A percentile compares a stretch with the other conserved stretches of the same genome.
These are phyloP conservation scores for Cyberlindnera mississippiensis DNA, from an alignment of 805 yeast species.

Conservation along the genomic window DNA sequence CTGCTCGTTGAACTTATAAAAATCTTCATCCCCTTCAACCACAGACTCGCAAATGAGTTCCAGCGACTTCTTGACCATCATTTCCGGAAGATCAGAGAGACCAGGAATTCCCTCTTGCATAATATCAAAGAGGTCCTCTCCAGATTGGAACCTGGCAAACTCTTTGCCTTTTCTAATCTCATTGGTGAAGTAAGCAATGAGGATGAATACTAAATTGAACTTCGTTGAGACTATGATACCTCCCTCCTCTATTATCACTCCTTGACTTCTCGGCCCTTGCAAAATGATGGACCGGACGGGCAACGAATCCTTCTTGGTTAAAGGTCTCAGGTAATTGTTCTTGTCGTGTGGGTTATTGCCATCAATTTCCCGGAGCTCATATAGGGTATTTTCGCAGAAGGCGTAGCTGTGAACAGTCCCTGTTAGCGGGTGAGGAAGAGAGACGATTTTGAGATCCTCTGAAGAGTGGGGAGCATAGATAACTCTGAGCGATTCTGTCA, in stretches of 20 bases:
- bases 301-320: conserved; percentile 26
- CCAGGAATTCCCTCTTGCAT: conserved; percentile 22
- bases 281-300: conserved; percentile 39
- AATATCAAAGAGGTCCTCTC: conserved; percentile 43
- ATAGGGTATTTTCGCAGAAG: conserved; percentile 25
- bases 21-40: conserved; percentile 41
- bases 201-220: conserved; percentile 38
- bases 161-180: conserved; percentile 22
- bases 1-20: conserved; percentile 40
- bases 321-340: conserved; percentile 26
- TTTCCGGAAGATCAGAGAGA: conserved; percentile 17
- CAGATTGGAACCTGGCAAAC: conserved; percentile 32
- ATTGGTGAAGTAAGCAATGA: conserved; percentile 35
- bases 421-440: conserved; percentile 21
- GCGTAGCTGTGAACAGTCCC: conserved; percentile 10
- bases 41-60: conserved; percentile 36
- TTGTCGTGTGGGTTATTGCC: conserved; percentile 35
- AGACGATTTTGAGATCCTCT: conserved; percentile 9
- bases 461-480: conserved; percentile 13
- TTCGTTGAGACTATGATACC: conserved; percentile 37
- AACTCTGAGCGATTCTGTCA: conserved; percentile 9
- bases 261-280: conserved; percentile 23
- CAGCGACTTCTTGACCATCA: conserved; percentile 21
- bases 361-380: conserved; percentile 38
- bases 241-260: conserved; percentile 39